These are phyloP conservation scores for Aspergillus novoparasiticus DNA, from an alignment of 2,329 filamentous ascomycete genomes.

Conservation along the genomic window DNA sequence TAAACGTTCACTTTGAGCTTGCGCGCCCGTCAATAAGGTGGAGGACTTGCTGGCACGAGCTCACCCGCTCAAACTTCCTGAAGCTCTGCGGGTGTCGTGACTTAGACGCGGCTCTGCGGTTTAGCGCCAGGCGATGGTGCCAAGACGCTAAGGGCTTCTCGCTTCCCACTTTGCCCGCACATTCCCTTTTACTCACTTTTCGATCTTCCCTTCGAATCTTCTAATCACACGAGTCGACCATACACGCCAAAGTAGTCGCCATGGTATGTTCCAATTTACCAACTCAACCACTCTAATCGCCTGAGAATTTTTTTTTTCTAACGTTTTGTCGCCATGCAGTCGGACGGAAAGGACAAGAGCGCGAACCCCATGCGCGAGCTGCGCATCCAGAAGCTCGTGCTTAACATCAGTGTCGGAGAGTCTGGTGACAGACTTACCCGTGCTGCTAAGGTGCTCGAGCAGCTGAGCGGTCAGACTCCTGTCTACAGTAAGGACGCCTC, in stretches of 20 bases:
- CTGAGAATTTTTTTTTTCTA: constrained; percentile 1
- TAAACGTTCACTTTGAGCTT: constrained; percentile 16
- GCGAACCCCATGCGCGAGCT: constrained; percentile 99
- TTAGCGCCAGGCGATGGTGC: constrained; percentile 30
- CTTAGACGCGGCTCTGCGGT: constrained; percentile 26
- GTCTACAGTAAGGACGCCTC: constrained; percentile 81
- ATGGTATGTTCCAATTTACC: constrained; percentile 46
- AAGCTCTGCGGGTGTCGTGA: constrained; percentile 14
- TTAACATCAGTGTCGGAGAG: constrained; percentile 99
- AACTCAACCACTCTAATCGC: constrained; percentile 1
- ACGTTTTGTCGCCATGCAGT: constrained; percentile 48
- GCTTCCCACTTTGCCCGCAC: constrained; percentile 40
- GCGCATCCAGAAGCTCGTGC: constrained; percentile 98
- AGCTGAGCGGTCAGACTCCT: constrained; percentile 98
- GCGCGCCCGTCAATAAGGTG: constrained; percentile 14
- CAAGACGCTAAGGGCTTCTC: constrained; percentile 42
- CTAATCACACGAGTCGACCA: constrained; percentile 42
- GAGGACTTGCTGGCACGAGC: constrained; percentile 12
- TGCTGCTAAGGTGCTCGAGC: constrained; percentile 99
- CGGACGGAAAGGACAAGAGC: constrained; percentile 75
- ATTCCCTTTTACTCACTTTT: constrained; percentile 37
- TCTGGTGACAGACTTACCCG: constrained; percentile 99
- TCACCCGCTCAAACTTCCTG: constrained; percentile 16
- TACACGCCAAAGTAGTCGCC: constrained; percentile 46
- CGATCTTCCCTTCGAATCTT: constrained; percentile 29